A percentile compares a stretch with the other conserved stretches of the same genome.
phyloP scores from a whole-genome alignment of 83 land plant genomes.

The Thuja plicata region DNA sequence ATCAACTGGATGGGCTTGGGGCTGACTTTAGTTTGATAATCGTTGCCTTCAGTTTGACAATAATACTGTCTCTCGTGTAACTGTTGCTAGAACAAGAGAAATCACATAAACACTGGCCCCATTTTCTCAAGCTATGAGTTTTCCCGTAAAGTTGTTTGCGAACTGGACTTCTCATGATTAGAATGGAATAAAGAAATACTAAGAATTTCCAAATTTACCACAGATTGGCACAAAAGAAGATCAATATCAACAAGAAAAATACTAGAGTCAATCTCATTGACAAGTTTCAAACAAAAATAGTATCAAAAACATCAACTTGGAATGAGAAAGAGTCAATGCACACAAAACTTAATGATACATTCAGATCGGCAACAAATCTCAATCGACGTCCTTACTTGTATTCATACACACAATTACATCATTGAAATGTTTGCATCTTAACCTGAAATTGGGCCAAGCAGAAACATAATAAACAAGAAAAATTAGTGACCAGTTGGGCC shows the following conservation, averaged over 20 bases:
- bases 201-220: too few species aligned
- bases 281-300: background rate
- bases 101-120: background rate
- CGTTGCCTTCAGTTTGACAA: background rate
- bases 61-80: background rate
- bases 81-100: background rate
- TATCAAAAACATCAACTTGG: background rate
- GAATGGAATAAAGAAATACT: background rate
- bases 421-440: too few species aligned
- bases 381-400: too few species aligned
- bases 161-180: too few species aligned
- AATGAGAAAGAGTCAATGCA: background rate
- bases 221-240: background rate
- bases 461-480: too few species aligned
- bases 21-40: background rate
- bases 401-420: too few species aligned
- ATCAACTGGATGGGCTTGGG: background rate
- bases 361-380: too few species aligned
- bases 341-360: background rate
- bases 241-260: background rate
- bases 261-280: background rate
- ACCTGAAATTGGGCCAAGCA: too few species aligned
- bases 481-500: too few species aligned
- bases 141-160: background rate
- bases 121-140: background rate